These are phyloP conservation scores for Ophiocordyceps camponoti-rufipedis DNA, from an alignment of 2,329 filamentous ascomycete species.

Conservation along the genomic window DNA sequence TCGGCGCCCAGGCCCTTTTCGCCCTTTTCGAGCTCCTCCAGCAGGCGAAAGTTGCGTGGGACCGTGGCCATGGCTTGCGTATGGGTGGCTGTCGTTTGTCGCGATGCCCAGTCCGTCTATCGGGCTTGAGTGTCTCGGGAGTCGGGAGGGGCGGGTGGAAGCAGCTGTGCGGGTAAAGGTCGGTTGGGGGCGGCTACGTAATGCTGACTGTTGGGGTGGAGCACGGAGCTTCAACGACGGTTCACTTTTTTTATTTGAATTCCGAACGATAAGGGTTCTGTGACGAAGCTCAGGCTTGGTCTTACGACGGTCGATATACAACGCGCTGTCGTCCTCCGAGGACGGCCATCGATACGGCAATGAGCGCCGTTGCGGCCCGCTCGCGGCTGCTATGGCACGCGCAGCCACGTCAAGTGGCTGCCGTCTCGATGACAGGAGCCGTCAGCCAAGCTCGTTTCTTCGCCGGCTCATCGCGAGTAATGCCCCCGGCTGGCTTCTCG, in stretches of 20 bases:
- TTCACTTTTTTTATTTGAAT: no score
- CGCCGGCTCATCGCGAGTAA: conserved; percentile 12
- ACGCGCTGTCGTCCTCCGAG: neutral
- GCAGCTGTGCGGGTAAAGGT: no score
- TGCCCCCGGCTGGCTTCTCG: conserved; percentile 14
- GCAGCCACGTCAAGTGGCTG: conserved; percentile 3
- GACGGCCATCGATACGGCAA: neutral
- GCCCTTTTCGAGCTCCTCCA: conserved; percentile 97
- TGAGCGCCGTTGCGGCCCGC: conserved; percentile 2
- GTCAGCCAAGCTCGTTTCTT: conserved; percentile 9
- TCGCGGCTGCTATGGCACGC: conserved; percentile 3
- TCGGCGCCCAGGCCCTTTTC: conserved; percentile 95
- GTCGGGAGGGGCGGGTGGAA: no score
- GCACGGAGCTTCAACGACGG: no score
- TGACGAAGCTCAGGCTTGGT: neutral
- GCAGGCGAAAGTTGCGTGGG: conserved; percentile 85
- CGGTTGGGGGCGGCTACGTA: no score
- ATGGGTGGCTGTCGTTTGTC: neutral
- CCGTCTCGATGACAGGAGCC: neutral
- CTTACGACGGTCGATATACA: neutral
- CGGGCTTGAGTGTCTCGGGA: no score
- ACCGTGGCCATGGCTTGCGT: conserved; percentile 35
- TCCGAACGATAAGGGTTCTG: neutral
- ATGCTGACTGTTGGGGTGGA: no score
- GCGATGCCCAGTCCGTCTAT: no score